Evolutionary conservation across 2,329 filamentous ascomycete genomes (phyloP).

Genomic region (Lasiodiplodia sp.): DNA sequence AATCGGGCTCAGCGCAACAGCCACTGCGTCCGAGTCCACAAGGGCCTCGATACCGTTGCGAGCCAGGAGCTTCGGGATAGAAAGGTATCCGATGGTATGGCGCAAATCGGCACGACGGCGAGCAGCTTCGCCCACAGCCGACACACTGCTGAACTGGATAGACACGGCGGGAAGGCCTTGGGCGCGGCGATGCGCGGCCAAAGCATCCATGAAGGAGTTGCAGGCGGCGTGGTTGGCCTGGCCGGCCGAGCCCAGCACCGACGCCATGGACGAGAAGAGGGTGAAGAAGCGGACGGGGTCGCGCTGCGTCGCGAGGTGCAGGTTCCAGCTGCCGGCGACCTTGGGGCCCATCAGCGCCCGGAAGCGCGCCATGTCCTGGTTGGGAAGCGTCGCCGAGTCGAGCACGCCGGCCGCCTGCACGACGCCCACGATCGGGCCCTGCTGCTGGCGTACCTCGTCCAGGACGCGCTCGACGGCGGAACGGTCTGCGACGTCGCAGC

Average conservation of each 20-base stretch:
- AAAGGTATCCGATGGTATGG: background rate
- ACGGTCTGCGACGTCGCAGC: too few relatives aligned
- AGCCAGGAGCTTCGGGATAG: background rate
- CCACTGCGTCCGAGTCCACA: background rate
- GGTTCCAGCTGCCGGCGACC: slow-evolving; percentile 37
- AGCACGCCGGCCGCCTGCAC: background rate
- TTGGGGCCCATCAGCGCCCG: slow-evolving; percentile 34
- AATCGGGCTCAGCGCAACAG: background rate
- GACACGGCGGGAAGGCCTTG: slow-evolving; percentile 30
- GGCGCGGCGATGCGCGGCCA: slow-evolving; percentile 37
- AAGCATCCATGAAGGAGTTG: slow-evolving; percentile 41
- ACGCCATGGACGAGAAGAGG: slow-evolving; percentile 34
- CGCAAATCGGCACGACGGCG: background rate
- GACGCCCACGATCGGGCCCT: background rate
- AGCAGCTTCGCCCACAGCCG: background rate
- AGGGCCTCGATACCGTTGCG: background rate
- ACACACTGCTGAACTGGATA: background rate
- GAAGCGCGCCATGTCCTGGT: background rate
- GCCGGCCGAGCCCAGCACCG: slow-evolving; percentile 32
- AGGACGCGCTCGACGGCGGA: background rate
- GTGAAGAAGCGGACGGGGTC: slow-evolving; percentile 40
- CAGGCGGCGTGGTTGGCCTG: slow-evolving; percentile 39
- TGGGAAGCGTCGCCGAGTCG: background rate
- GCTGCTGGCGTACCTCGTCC: background rate
- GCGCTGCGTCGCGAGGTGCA: slow-evolving; percentile 35